phyloP scores from a whole-genome alignment of 106 monocot genomes.

The Alisma plantagoaquatica region DNA sequence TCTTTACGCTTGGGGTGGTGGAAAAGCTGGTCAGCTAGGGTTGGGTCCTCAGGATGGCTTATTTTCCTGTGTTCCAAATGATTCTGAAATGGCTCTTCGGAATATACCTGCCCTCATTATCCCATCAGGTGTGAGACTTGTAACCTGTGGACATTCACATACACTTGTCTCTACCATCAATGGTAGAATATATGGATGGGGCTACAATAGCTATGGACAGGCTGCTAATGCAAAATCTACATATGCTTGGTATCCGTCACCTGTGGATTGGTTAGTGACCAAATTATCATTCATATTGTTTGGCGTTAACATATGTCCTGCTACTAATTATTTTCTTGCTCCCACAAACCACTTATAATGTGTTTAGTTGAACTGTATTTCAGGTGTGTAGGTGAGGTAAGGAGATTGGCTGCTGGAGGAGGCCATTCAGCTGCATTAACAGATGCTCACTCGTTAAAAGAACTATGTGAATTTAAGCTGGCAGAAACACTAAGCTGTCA shows the following conservation, averaged over 20 bases:
- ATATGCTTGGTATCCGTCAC: slow-evolving; percentile 85
- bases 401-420: slow-evolving; percentile 80
- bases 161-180: slow-evolving; percentile 71
- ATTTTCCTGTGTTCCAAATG: slow-evolving; percentile 53
- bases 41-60: slow-evolving; percentile 49
- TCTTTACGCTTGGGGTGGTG: slow-evolving; percentile 95
- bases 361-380: too few species aligned
- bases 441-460: slow-evolving; percentile 87
- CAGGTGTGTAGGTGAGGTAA: slow-evolving; percentile 94
- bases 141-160: slow-evolving; percentile 91
- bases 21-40: slow-evolving; percentile 76
- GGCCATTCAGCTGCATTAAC: slow-evolving; percentile 96
- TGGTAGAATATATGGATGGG: slow-evolving; percentile 93
- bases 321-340: too few species aligned
- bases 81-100: slow-evolving; percentile 37
- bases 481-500: slow-evolving; percentile 57
- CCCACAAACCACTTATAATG: too few species aligned
- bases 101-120: slow-evolving; percentile 71
- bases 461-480: slow-evolving; percentile 83
- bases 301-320: too few species aligned
- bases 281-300: too few species aligned
- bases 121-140: slow-evolving; percentile 54
- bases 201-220: slow-evolving; percentile 97
- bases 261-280: slow-evolving; percentile 53
- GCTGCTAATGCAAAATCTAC: slow-evolving; percentile 84